Evolutionary conservation across 257 asterid species (phyloP), one percentile per base, ranked within the genome.

Genomic region (Lycium barbarum): DNA sequence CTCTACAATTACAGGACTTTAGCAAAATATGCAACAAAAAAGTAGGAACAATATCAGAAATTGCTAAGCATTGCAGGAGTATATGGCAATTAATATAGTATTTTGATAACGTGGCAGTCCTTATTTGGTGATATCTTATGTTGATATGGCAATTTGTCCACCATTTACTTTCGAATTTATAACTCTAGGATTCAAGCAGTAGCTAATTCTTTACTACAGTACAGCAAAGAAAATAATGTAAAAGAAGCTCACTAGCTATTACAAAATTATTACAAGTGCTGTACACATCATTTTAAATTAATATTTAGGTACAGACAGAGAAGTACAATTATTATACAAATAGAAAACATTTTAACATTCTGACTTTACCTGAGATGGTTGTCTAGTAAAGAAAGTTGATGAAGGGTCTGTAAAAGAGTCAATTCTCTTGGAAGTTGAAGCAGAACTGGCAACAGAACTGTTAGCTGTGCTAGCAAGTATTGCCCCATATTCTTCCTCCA

Each of bases 341-440:
- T 18, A 68, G 13, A 26, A 17, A 47, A 45, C 26, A 76, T 53
- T 78, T 78, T 15, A 53, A 8, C 2, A 6, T 78, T 53, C 82
- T 47, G 72, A 54, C 45, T 82, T 61, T 84, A 66, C 92, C 94
- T 91, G 95, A 86, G 84, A 79, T 20, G 84, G 38, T 11, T 90
- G 90, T 80, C 84, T 86, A 40, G 84, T 72, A 1, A 90, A 83
- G 20, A 84, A 78, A 85, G 82, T n/a, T n/a, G 90, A 86, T 22
- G 80, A 22, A 74, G 85, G 76, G 8, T 87, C 86, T 10, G 89
- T 53, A 26, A 14, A 82, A 58, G 74, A 85, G 66, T 92, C 91
- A 15, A 91, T 89, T 88, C 92, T 85, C 87, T 88, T 93, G 68
- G 98, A 90, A 62, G 90, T 87, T 7, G 97, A 93, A 88, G 97